phyloP scores from a whole-genome alignment of 768 basidiomycete genomes.

The Calocybe gangraenosa region DNA sequence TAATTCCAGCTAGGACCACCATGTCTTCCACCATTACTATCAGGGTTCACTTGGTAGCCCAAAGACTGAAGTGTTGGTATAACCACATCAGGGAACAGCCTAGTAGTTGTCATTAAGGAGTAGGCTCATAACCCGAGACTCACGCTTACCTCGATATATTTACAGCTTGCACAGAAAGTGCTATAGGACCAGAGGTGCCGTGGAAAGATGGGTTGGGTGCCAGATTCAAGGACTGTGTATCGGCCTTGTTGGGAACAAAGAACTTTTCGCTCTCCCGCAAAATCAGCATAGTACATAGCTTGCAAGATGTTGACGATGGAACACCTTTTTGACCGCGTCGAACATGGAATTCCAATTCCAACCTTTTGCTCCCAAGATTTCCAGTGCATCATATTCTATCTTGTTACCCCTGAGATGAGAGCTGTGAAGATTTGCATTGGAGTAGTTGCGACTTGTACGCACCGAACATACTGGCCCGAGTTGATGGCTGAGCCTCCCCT shows the following conservation, averaged over 20 bases:
- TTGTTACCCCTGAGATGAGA: conserved; percentile 11
- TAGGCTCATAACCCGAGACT: no score
- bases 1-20: conserved; percentile 12
- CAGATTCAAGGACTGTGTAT: conserved; percentile 2
- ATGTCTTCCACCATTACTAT: conserved; percentile 12
- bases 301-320: background rate
- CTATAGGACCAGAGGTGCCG: conserved; percentile 10
- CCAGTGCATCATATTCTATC: conserved; percentile 12
- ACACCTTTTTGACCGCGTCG: conserved; percentile 12
- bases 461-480: conserved; percentile 13
- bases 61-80: conserved; percentile 12
- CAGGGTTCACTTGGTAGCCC: conserved; percentile 9
- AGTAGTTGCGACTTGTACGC: background rate
- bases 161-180: conserved; percentile 9
- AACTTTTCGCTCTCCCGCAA: conserved; percentile 15
- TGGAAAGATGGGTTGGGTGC: conserved; percentile 10
- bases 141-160: conserved; percentile 14
- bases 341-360: conserved; percentile 15
- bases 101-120: no score
- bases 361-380: conserved; percentile 10
- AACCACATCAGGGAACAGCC: conserved; percentile 7
- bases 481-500: conserved; percentile 15
- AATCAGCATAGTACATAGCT: background rate
- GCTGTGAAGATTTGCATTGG: background rate
- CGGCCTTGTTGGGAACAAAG: conserved; percentile 5